Base-by-base conservation (phyloP, 768 basidiomycete genomes). In the Hypholoma fasciculare region DNA sequence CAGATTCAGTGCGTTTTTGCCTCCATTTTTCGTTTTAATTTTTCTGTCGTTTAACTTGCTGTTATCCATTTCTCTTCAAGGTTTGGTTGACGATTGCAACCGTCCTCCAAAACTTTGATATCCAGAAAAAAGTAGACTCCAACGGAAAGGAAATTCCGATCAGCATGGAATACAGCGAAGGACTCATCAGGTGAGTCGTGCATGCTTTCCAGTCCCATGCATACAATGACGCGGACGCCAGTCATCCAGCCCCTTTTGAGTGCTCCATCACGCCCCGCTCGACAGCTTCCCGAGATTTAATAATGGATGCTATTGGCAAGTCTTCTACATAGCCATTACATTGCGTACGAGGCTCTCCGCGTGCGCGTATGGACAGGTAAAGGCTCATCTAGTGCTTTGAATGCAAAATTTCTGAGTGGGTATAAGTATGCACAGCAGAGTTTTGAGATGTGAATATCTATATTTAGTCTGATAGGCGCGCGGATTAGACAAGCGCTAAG, bases 191-290 rank as follows among this genome's bases (percentile, higher is more conserved):
- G 53, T 46, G 5, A 16, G 30, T 14, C 40, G 2, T 9, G 2
- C 40, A 3, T 42, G 13, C 17, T 5, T 42, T 42, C 16, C 3
- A 42, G 2, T 14, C 40, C 17, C 1, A 4, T 42, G 3, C 13
- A 42, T 16, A 7, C 16, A 42, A 14, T 42, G 17, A 42, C 17
- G 7, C 16, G 20, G 23, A n/a, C 27, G 3, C 7, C 26, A 52
- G 51, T 9, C 51, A 52, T 38, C 19, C 37, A 11, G 4, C 20
- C 17, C 51, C 51, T 20, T 52, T 52, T 26, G 53, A 54, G 34
- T 54, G 53, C 27, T 34, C 43, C 27, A 43, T 54, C 17, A 43
- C 43, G 5, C 42, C 53, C 23, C 42, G 53, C 16, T 54, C 53
- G n/a, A 14, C 5, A 16, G 42, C 19, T 27, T 19, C 40, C 13